phyloP scores from a whole-genome alignment of 345 rosid genomes.

The Gossypium turneri region DNA sequence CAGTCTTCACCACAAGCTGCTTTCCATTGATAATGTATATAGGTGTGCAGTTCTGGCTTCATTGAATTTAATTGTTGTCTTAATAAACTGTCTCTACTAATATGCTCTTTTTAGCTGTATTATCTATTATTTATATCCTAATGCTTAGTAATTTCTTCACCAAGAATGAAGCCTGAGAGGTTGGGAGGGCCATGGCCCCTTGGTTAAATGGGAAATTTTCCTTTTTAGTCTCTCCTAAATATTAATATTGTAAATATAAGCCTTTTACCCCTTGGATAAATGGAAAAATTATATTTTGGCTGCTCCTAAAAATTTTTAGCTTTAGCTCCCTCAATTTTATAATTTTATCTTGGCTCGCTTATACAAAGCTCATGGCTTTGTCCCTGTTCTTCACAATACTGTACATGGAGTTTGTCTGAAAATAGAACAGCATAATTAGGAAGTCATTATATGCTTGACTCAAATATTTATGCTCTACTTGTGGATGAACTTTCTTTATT shows the following conservation, averaged over 20 bases:
- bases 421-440: background rate
- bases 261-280: too few relatives aligned
- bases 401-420: background rate
- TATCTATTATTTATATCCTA: background rate
- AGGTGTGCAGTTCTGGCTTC: slow-evolving; percentile 40
- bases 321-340: too few relatives aligned
- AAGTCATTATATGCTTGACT: background rate
- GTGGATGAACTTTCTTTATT: background rate
- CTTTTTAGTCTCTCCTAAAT: too few relatives aligned
- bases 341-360: too few relatives aligned
- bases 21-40: slow-evolving; percentile 50
- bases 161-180: too few relatives aligned
- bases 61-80: background rate
- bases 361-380: too few relatives aligned
- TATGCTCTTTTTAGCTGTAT: background rate
- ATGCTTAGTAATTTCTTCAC: background rate
- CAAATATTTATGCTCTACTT: background rate
- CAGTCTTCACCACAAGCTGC: slow-evolving; percentile 57
- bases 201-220: too few relatives aligned
- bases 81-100: background rate
- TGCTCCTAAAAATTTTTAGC: too few relatives aligned
- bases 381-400: background rate
- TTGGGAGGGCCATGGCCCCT: too few relatives aligned
- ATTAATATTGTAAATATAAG: too few relatives aligned
- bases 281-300: too few relatives aligned